Percentiles rank a stretch among this genome's conserved stretches.
Evolutionary conservation across 768 basidiomycete genomes (phyloP).

Genomic region (Sporobolomyces roseus): DNA sequence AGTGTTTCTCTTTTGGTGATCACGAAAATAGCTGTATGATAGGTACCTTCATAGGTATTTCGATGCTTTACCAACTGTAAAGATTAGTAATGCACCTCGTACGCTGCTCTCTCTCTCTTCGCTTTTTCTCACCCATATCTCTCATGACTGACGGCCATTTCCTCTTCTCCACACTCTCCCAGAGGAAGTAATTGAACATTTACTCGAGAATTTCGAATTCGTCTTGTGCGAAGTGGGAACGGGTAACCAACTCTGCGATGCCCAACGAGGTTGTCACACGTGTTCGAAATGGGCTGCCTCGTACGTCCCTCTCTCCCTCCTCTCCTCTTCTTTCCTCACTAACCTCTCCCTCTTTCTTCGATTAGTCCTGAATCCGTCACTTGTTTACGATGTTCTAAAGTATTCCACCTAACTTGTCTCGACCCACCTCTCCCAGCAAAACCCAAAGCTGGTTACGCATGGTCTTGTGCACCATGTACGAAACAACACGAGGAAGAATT

Average conservation of each 20-base stretch:
- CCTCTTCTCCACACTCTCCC: too few species aligned
- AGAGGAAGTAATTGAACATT: conserved; percentile 69
- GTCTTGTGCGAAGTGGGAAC: conserved; percentile 92
- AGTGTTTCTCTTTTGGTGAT: too few species aligned
- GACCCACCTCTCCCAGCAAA: conserved; percentile 85
- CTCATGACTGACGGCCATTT: too few species aligned
- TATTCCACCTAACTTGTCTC: conserved; percentile 92
- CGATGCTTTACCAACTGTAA: conserved; percentile 81
- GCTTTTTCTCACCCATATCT: too few species aligned
- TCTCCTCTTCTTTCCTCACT: background rate
- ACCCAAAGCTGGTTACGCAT: conserved; percentile 91
- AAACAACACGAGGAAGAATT: conserved; percentile 64
- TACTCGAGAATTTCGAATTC: conserved; percentile 83
- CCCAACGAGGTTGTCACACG: conserved; percentile 74
- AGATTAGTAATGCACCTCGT: conserved; percentile 68
- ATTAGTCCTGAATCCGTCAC: conserved; percentile 68
- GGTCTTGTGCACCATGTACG: conserved; percentile 94
- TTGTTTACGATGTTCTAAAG: conserved; percentile 85
- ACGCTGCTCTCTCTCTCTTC: too few species aligned
- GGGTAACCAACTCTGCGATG: conserved; percentile 81
- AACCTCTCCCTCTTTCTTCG: background rate
- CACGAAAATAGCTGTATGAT: conserved; percentile 64
- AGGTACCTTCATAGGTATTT: conserved; percentile 98
- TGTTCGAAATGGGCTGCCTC: conserved; percentile 86
- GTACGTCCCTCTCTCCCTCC: conserved; percentile 50